Percentiles rank a stretch among this genome's conserved stretches.
These are phyloP conservation scores for Micractinium conductrix DNA, from an alignment of 139 green algal species.

Conservation along the genomic window DNA sequence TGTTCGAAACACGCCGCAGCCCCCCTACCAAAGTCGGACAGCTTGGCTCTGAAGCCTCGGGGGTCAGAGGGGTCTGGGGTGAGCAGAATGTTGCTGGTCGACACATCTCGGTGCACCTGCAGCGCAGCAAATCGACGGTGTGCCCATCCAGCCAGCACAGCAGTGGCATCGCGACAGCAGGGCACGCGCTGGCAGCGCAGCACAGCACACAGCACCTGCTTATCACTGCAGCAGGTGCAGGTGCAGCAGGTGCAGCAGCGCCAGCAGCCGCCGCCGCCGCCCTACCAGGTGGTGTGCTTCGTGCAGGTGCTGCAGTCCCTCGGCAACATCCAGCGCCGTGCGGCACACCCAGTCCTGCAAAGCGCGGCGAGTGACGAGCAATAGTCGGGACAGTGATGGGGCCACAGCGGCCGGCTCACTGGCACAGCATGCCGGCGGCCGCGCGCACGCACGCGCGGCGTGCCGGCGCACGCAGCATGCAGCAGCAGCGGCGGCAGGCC, in stretches of 20 bases:
- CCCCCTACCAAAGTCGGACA: not conserved
- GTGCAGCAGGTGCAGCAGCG: too few species aligned
- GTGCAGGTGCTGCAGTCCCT: slow-evolving; percentile 22
- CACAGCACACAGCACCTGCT: too few species aligned
- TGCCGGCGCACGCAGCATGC: not conserved
- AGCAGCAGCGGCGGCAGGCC: not conserved
- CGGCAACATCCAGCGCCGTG: slow-evolving; percentile 16
- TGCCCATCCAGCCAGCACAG: too few species aligned
- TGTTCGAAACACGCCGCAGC: not conserved
- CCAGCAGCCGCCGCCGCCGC: too few species aligned
- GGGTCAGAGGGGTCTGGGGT: not conserved
- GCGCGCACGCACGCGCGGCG: too few species aligned
- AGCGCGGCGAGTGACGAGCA: not conserved
- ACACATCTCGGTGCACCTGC: slow-evolving; percentile 36
- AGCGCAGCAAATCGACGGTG: too few species aligned
- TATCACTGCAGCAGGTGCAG: too few species aligned
- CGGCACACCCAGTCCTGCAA: slow-evolving; percentile 3
- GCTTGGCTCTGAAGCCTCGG: slow-evolving; percentile 17
- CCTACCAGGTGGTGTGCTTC: not conserved
- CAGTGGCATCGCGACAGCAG: too few species aligned
- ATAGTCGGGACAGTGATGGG: not conserved
- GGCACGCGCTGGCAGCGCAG: too few species aligned
- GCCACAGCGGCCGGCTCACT: not conserved
- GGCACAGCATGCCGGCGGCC: too few species aligned
- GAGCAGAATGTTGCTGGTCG: slow-evolving; percentile 33